A percentile compares a stretch with the other conserved stretches of the same genome.
Conservation (phyloP, 345 rosid genomes). For the Pistacia atlantica region DNA sequence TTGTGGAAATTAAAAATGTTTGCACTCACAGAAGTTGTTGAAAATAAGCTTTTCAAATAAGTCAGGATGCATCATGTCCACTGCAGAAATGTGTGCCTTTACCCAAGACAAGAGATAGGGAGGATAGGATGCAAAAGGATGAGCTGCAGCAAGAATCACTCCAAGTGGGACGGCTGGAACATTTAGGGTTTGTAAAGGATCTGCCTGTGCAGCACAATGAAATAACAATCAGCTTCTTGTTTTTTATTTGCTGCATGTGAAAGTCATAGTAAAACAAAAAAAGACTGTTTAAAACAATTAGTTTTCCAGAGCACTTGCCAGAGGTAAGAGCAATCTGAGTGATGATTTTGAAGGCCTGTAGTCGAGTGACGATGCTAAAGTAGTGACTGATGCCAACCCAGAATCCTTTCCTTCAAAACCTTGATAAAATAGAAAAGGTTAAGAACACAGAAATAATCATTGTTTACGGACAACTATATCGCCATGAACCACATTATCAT, state of each 20-base stretch:
- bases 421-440: conserved; percentile 22
- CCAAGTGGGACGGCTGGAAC: conserved; percentile 71
- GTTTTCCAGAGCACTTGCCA: conserved; percentile 50
- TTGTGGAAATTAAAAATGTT: not conserved
- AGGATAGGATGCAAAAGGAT: conserved; percentile 66
- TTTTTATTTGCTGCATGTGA: not conserved
- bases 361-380: conserved; percentile 81
- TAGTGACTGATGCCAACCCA: conserved; percentile 62
- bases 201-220: conserved; percentile 45
- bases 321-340: conserved; percentile 69
- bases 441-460: conserved; percentile 7
- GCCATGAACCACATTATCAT: not conserved
- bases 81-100: conserved; percentile 59
- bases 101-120: conserved; percentile 69
- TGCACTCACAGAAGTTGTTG: conserved; percentile 62
- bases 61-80: conserved; percentile 69
- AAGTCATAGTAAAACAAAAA: not conserved
- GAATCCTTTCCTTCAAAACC: conserved; percentile 70
- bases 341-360: conserved; percentile 69
- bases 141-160: conserved; percentile 52
- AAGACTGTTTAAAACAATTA: not conserved
- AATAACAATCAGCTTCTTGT: conserved; percentile 17
- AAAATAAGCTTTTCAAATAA: conserved; percentile 67
- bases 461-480: not conserved
- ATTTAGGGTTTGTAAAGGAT: conserved; percentile 63